Evolutionary conservation across 2,329 filamentous ascomycete genomes (phyloP), one percentile per base, ranked within the genome.

Genomic region (Bipolaris victoriae): DNA sequence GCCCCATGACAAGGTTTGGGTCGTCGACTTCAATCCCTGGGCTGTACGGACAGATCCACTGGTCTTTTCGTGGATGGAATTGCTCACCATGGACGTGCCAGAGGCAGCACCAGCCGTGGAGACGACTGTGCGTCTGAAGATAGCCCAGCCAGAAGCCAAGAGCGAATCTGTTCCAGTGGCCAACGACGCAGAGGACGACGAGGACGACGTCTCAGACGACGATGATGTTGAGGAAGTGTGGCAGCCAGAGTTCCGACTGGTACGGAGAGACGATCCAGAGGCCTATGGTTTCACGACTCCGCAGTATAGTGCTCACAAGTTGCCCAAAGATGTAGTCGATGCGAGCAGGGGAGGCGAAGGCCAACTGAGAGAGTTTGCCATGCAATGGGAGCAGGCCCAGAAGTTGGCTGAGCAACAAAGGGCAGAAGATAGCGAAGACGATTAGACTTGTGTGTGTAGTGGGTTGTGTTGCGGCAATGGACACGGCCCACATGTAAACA

Each of bases 21-120:
- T 99, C 10, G 89, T 99, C 47, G 95, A 99, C 73, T 90, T 99
- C 70, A 98, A 98, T 70, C 92, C 95, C 0, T 99, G 94, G 91
- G 94, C 94, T 1, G 85, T 87, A 40, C 83, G 91, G 58, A 99
- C 95, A 0, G 95, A 99, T 78, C 89, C 91, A 4, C 77, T 98
- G 43, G 81, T 97, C 1, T 99, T 97, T 74, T 89, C 88, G 41
- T 99, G 95, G 95, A 75, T 89, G 60, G 94, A 98, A 78, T 82
- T 99, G 39, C 80, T 98, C 57, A 87, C 85, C 0, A 84, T 91
- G 79, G 82, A 87, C 35, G 86, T 90, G 7, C 83, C 86, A 1
- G 57, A 61, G 7, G 18, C 41, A 10, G 45, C 44, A 29, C 15
- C 44, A 5, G 22, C 35, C 7, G 58, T 58, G 7, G 64, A 68